phyloP scores from a whole-genome alignment of 495 filamentous ascomycete species.

The Evernia prunastri region DNA sequence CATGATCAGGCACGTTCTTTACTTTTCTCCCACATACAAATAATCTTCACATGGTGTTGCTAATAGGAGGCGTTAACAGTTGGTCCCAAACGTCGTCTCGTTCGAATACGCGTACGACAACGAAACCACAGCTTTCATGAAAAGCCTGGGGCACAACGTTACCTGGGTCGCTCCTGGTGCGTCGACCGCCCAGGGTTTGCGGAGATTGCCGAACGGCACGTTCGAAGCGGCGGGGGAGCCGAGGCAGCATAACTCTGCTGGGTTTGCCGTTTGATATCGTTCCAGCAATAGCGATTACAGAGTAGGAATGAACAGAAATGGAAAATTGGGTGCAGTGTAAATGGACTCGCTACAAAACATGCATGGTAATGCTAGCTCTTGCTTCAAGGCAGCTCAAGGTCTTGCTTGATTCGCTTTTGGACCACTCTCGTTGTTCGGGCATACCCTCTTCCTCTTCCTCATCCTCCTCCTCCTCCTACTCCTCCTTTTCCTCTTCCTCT shows the following conservation, averaged over 20 bases:
- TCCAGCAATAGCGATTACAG: too few species aligned
- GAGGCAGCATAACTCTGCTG: constrained; percentile 65
- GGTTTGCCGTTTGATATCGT: constrained; percentile 58
- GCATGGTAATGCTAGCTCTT: too few species aligned
- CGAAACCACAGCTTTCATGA: constrained; percentile 57
- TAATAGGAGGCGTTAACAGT: not conserved
- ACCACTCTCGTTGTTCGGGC: too few species aligned
- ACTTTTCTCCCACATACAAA: not conserved
- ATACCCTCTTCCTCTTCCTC: too few species aligned
- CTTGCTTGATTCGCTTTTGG: too few species aligned
- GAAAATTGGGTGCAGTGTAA: too few species aligned
- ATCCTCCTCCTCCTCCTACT: too few species aligned
- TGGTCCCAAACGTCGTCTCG: constrained; percentile 32
- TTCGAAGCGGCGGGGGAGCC: constrained; percentile 75
- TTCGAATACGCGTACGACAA: constrained; percentile 72
- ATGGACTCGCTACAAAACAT: too few species aligned
- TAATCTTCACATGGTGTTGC: not conserved
- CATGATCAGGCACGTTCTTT: constrained; percentile 19
- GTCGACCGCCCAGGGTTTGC: constrained; percentile 67
- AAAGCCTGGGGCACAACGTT: constrained; percentile 61
- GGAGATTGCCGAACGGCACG: constrained; percentile 61
- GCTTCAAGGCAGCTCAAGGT: too few species aligned
- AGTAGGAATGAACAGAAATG: too few species aligned
- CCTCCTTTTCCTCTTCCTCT: too few species aligned
- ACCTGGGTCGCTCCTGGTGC: constrained; percentile 57